A percentile compares a stretch with the other conserved stretches of the same genome.
Conservation (phyloP, 2,329 filamentous ascomycete genomes). For the Exophiala sp. region DNA sequence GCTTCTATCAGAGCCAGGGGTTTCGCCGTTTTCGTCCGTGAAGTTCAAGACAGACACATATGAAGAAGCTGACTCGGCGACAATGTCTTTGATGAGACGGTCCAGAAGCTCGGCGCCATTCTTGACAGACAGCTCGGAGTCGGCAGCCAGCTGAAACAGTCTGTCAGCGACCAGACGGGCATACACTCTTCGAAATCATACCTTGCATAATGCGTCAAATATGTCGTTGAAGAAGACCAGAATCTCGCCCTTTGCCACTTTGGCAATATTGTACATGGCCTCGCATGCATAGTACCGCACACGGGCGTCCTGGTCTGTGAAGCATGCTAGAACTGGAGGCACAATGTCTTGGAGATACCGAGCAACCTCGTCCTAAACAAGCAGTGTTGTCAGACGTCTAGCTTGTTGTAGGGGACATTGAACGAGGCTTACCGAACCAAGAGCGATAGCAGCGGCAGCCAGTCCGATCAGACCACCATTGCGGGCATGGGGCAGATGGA, state of each 20-base stretch:
- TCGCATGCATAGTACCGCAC: slow-evolving; percentile 98
- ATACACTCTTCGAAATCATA: slow-evolving; percentile 37
- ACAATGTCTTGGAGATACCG: slow-evolving; percentile 90
- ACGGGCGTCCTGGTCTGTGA: slow-evolving; percentile 93
- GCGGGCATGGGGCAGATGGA: slow-evolving; percentile 90
- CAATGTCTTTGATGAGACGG: slow-evolving; percentile 90
- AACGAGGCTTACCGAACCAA: slow-evolving; percentile 69
- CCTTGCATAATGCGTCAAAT: slow-evolving; percentile 95
- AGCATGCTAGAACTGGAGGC: slow-evolving; percentile 92
- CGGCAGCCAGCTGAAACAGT: slow-evolving; percentile 69
- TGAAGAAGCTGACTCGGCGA: slow-evolving; percentile 87
- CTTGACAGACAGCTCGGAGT: slow-evolving; percentile 94
- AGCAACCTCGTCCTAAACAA: slow-evolving; percentile 66
- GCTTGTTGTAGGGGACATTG: background rate
- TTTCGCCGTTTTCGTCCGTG: slow-evolving; percentile 44
- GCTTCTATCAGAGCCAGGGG: slow-evolving; percentile 35
- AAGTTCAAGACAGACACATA: slow-evolving; percentile 84
- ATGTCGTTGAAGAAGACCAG: slow-evolving; percentile 97
- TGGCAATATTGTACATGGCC: slow-evolving; percentile 99
- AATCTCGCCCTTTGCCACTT: slow-evolving; percentile 97
- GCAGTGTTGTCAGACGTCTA: slow-evolving; percentile 1
- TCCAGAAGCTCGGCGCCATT: slow-evolving; percentile 95
- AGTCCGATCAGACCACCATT: slow-evolving; percentile 95
- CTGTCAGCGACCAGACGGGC: slow-evolving; percentile 14
- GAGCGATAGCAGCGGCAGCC: slow-evolving; percentile 88